Base-by-base conservation (phyloP, 2,329 filamentous ascomycete genomes). In the Aspergillus hiratsukae region DNA sequence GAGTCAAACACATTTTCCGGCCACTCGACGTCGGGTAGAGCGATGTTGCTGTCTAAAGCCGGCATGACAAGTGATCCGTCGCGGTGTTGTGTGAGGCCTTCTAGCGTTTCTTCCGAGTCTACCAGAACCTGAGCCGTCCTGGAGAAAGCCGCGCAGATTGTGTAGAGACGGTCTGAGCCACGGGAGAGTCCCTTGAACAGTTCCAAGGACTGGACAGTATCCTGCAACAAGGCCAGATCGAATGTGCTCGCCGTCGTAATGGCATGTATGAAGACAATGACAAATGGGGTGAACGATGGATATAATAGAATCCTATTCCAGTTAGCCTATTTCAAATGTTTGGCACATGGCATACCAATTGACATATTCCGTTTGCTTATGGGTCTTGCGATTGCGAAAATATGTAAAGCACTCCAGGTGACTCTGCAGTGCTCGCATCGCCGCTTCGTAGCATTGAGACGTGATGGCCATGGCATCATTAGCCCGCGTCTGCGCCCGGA, bases 231-330 rank as follows among this genome's bases (percentile, higher is more conserved):
- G 29, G 55, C 29, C 8, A 68, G 48, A 46, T 67, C 64, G 14
- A 59, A 35, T 8, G 54, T 45, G 48, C 51, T 65, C 2, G 65
- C 57, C 4, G 64, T 66, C 7, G 65, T 63, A 29, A 69, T 66
- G 1, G 66, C 66, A 51, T 69, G 66, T 4, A 64, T 66, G 52
- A 69, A 69, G 27, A 69, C 62, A 40, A 69, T 65, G 14, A 68
- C 57, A 19, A 68, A 66, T 0, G 66, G 66, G 2, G 66, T 63
- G 28, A 66, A 69, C 2, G 66, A 68, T 0, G 64, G 61, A 31
- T 69, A 69, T 0, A 69, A 49, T 7, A 69, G 43, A 17, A 66
- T 66, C 55, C 64, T 64, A 37, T 53, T 46, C 10, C 31, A 17
- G 51, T 53, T 58, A 48, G 19, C 2, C 8, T 9, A 17, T 10